These are phyloP conservation scores for Mycena vitilis DNA, from an alignment of 768 basidiomycete species.

Conservation along the genomic window DNA sequence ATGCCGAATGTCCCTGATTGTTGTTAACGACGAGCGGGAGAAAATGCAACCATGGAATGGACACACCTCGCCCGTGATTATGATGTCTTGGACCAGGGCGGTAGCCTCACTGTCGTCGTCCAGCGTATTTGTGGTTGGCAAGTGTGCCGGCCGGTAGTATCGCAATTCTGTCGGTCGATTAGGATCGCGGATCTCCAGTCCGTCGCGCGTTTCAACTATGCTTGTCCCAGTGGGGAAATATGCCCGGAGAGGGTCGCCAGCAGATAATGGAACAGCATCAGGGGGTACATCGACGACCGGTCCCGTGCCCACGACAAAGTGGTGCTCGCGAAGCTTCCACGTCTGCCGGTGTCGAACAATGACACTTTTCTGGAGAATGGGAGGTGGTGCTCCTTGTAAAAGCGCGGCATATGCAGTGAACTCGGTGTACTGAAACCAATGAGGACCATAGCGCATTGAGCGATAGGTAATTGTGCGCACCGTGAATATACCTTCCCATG, in stretches of 20 bases:
- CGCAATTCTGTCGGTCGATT: slow-evolving; percentile 44
- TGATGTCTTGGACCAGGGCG: slow-evolving; percentile 62
- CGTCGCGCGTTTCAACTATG: slow-evolving; percentile 59
- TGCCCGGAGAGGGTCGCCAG: slow-evolving; percentile 73
- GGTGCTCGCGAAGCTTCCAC: slow-evolving; percentile 87
- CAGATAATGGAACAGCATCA: slow-evolving; percentile 54
- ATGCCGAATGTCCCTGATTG: slow-evolving; percentile 85
- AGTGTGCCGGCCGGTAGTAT: slow-evolving; percentile 45
- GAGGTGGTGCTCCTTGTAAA: slow-evolving; percentile 74
- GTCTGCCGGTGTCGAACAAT: slow-evolving; percentile 90
- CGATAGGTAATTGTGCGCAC: slow-evolving; percentile 52
- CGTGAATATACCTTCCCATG: slow-evolving; percentile 85
- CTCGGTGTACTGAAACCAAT: slow-evolving; percentile 72
- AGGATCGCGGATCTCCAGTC: slow-evolving; percentile 61
- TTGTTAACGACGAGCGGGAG: slow-evolving; percentile 27
- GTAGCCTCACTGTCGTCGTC: slow-evolving; percentile 34
- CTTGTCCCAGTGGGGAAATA: slow-evolving; percentile 67
- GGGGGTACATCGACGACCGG: slow-evolving; percentile 46
- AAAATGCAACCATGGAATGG: neutral
- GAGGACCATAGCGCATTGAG: neutral
- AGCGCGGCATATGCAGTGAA: slow-evolving; percentile 87
- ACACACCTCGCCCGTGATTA: slow-evolving; percentile 80
- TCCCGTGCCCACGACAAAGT: slow-evolving; percentile 50
- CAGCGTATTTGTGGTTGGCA: slow-evolving; percentile 22
- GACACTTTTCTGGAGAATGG: slow-evolving; percentile 75